These are phyloP conservation scores for Nitzschia inconspicua DNA, from an alignment of 108 stramenopile genomes.

Conservation along the genomic window DNA sequence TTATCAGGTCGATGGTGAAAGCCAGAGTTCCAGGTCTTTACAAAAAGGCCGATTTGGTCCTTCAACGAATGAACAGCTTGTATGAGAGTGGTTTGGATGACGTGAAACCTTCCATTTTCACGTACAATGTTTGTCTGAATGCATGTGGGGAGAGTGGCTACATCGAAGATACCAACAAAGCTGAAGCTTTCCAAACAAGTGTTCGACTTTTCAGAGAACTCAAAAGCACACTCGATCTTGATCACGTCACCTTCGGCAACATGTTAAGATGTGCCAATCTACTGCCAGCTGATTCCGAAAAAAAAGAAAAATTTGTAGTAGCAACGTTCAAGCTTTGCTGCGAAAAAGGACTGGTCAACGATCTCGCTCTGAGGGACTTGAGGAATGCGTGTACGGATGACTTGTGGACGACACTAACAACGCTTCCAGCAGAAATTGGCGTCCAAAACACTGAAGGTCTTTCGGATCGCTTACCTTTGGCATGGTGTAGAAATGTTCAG, in stretches of 20 bases:
- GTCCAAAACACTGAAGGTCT: no score
- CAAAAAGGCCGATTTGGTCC: conserved; percentile 38
- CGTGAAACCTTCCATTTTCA: conserved; percentile 41
- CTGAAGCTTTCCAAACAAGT: conserved; percentile 43
- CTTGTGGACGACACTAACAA: conserved; percentile 19
- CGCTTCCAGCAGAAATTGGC: conserved; percentile 7
- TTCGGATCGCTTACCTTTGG: no score
- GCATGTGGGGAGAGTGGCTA: conserved; percentile 34
- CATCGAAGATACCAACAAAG: conserved; percentile 4
- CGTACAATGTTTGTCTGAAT: conserved; percentile 52
- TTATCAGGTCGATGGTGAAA: conserved; percentile 65
- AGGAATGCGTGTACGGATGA: conserved; percentile 15
- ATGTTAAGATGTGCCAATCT: conserved; percentile 39
- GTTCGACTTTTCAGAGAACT: conserved; percentile 33
- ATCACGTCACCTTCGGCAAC: conserved; percentile 53
- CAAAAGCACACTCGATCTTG: conserved; percentile 5
- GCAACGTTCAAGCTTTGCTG: conserved; percentile 42
- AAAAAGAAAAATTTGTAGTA: conserved; percentile 29
- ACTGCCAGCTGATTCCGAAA: conserved; percentile 21
- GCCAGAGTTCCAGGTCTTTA: conserved; percentile 40
- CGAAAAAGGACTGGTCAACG: conserved; percentile 31
- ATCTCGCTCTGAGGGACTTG: conserved; percentile 36
- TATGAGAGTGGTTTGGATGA: conserved; percentile 15
- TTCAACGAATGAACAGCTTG: conserved; percentile 56
- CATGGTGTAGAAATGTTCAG: no score